phyloP scores from a whole-genome alignment of 345 rosid genomes.

The Dovyalis caffra region DNA sequence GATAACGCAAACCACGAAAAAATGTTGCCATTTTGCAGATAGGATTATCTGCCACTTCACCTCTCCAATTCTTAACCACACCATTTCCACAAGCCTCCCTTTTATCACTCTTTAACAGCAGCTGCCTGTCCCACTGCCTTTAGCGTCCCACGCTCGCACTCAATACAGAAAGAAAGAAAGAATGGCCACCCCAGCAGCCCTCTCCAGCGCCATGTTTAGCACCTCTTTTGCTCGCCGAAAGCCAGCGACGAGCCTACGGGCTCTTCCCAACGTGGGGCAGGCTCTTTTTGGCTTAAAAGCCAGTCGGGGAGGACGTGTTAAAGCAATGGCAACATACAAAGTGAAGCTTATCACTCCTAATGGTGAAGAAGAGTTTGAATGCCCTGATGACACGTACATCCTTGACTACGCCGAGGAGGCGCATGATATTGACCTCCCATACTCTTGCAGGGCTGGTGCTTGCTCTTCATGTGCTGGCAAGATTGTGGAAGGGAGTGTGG shows the following conservation, averaged over 20 bases:
- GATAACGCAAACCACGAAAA: constrained; percentile 49
- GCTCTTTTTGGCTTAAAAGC: constrained; percentile 62
- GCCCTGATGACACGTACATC: constrained; percentile 62
- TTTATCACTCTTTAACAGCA: constrained; percentile 14
- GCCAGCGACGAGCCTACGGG: constrained; percentile 42
- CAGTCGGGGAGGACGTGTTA: constrained; percentile 46
- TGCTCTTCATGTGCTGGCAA: constrained; percentile 89
- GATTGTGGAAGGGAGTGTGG: constrained; percentile 46
- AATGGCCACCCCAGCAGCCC: constrained; percentile 57
- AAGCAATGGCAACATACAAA: constrained; percentile 69
- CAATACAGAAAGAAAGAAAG: background rate
- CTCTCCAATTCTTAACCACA: constrained; percentile 11
- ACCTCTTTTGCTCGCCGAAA: constrained; percentile 54
- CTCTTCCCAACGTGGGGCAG: constrained; percentile 43
- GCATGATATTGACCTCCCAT: constrained; percentile 70
- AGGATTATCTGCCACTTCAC: constrained; percentile 27
- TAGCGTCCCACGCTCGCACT: background rate
- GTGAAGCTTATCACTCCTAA: constrained; percentile 76
- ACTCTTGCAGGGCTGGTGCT: constrained; percentile 95
- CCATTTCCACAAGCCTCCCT: constrained; percentile 28
- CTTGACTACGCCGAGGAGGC: constrained; percentile 71
- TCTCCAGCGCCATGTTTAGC: constrained; percentile 60
- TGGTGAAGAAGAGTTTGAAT: constrained; percentile 46
- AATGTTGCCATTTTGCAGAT: constrained; percentile 65
- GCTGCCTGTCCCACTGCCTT: background rate